Base-by-base conservation (phyloP, 2,329 filamentous ascomycete genomes). In the Aspergillus uvarum region DNA sequence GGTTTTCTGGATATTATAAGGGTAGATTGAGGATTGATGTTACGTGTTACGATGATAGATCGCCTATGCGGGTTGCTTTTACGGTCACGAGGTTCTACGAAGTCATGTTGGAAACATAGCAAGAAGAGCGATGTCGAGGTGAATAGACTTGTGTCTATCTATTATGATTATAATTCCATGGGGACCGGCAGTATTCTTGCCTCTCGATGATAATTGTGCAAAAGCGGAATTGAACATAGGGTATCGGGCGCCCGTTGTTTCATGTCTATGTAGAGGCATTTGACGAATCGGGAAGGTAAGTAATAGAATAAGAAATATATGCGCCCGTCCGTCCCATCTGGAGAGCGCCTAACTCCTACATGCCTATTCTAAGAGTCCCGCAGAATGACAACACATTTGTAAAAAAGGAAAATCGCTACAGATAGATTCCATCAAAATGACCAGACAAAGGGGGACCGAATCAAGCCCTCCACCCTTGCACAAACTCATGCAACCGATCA, bases 401-500 rank as follows among this genome's bases (percentile, higher is more conserved):
- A 29, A 29, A 29, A 22, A 3, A 22, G 4, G 22, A 22, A 22
- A 7, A 29, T 29, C 26, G 26, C 26, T 29, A 29, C 8, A 29
- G 7, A 29, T 0, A 29, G 26, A 29, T 8, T 6, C 26, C 26
- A 29, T 29, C n/a, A 48, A 21, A 16, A 24, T 22, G 22, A 16
- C 12, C n/a, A 52, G 14, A 22, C 8, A 51, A 29, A 42, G n/a
- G 29, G 48, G 49, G 10, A 29, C 32, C 10, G 6, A 14, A 24
- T 66, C 56, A 91, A n/a, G 89, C 88, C 74, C 91, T 85, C 81
- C 94, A 94, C 56, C 91, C 90, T 80, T 99, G 95, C 62, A 96
- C 91, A 79, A 96, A 87, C 68, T 94, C 92, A 79, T 99, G 95
- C 67, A 98, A 81, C 68, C 92, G 88, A 80, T 99, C 95, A 80